These are phyloP conservation scores for Hypoxylon trugodes DNA, from an alignment of 495 filamentous ascomycete genomes.

Conservation along the genomic window DNA sequence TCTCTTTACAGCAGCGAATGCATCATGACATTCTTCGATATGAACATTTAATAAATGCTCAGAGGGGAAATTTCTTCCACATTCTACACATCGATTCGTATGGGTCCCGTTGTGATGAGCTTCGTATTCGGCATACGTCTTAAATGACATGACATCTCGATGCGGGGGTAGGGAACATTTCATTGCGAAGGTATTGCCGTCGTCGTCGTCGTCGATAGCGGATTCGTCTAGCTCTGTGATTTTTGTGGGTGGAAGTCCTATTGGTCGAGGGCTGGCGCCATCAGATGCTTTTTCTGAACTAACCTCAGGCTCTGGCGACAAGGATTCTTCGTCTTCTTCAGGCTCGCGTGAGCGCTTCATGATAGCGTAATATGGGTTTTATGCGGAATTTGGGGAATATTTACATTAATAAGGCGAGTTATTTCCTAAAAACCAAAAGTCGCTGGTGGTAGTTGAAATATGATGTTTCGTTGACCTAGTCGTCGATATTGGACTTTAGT, in stretches of 20 bases:
- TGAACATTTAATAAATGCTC: conserved; percentile 78
- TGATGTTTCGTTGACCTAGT: background rate
- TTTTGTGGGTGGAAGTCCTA: conserved; percentile 45
- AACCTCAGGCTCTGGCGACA: conserved; percentile 28
- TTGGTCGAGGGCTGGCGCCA: conserved; percentile 20
- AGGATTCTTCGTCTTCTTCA: conserved; percentile 49
- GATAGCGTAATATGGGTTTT: conserved; percentile 25
- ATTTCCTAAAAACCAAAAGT: background rate
- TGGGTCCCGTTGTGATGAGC: conserved; percentile 84
- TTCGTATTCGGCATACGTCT: conserved; percentile 84
- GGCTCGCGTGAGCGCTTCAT: conserved; percentile 65
- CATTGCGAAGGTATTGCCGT: conserved; percentile 59
- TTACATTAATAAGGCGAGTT: conserved; percentile 38
- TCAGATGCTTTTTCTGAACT: conserved; percentile 18
- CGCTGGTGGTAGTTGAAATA: background rate
- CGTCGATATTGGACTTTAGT: conserved; percentile 11
- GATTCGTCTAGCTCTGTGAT: conserved; percentile 54
- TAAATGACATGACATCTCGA: conserved; percentile 70
- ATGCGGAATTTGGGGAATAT: conserved; percentile 35
- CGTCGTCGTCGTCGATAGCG: conserved; percentile 40
- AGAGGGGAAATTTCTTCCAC: conserved; percentile 79
- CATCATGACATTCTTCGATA: conserved; percentile 92
- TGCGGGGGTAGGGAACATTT: conserved; percentile 84
- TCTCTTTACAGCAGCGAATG: conserved; percentile 71
- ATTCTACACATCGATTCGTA: conserved; percentile 84